A percentile compares a stretch with the other conserved stretches of the same genome.
Evolutionary conservation across 768 basidiomycete species (phyloP).

Genomic region (Trametes elegans): DNA sequence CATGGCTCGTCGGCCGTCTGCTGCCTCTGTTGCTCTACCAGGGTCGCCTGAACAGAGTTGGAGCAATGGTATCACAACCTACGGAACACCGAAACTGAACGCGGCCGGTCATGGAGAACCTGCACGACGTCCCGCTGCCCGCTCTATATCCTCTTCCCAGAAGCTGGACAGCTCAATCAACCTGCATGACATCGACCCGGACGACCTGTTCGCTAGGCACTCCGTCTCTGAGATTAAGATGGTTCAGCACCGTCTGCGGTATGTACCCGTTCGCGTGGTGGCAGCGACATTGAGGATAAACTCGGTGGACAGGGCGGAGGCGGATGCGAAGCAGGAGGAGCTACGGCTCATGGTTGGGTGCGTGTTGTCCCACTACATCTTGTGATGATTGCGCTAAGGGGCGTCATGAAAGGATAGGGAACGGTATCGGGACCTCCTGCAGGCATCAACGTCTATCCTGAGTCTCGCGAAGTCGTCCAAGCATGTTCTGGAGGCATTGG

Average conservation of each 20-base stretch:
- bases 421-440: conserved; percentile 84
- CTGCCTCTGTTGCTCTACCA: conserved; percentile 29
- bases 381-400: conserved; percentile 26
- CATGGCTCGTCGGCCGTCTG: conserved; percentile 42
- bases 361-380: conserved; percentile 36
- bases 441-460: conserved; percentile 84
- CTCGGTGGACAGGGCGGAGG: conserved; percentile 55
- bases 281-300: neutral
- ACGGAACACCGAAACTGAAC: conserved; percentile 15
- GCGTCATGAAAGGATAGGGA: conserved; percentile 68
- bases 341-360: conserved; percentile 90
- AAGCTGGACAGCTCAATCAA: conserved; percentile 7
- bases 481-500: conserved; percentile 59
- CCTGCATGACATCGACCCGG: conserved; percentile 49
- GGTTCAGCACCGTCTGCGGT: conserved; percentile 67
- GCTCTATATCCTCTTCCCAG: conserved; percentile 19
- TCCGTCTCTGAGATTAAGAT: conserved; percentile 70
- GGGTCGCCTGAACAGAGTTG: conserved; percentile 21
- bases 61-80: conserved; percentile 22
- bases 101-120: neutral
- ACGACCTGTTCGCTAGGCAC: conserved; percentile 70
- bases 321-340: conserved; percentile 85
- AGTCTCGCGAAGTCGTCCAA: conserved; percentile 68
- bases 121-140: conserved; percentile 6
- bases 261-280: conserved; percentile 1